Percentiles rank a stretch among this genome's conserved stretches.
phyloP scores from a whole-genome alignment of 192 early-diverging fungal species.

The Backusella circina region DNA sequence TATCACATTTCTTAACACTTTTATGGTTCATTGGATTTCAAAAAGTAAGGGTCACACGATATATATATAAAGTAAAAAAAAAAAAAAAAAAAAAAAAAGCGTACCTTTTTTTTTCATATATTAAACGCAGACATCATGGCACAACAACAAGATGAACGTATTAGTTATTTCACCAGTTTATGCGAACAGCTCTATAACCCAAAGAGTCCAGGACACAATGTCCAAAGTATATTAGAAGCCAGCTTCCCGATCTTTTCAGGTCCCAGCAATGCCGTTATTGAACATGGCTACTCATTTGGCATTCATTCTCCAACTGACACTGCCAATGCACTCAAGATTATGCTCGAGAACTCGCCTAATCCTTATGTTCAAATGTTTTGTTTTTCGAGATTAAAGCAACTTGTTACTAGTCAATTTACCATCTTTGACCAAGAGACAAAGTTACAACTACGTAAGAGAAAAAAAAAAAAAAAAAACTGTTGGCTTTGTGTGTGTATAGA shows the following conservation, averaged over 20 bases:
- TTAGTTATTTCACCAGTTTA: conserved; percentile 27
- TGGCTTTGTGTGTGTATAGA: no score
- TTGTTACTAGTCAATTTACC: conserved; percentile 44
- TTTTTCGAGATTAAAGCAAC: conserved; percentile 47
- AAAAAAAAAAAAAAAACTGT: background rate
- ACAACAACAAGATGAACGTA: conserved; percentile 17
- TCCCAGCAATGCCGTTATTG: background rate
- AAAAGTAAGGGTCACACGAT: background rate
- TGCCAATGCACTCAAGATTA: conserved; percentile 45
- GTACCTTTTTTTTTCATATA: no score
- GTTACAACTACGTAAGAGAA: conserved; percentile 22
- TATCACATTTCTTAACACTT: background rate
- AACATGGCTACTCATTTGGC: conserved; percentile 16
- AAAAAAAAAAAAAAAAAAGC: no score
- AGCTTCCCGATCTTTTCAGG: conserved; percentile 64
- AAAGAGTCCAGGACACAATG: conserved; percentile 50
- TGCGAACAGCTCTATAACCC: conserved; percentile 63
- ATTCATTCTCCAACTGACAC: conserved; percentile 57
- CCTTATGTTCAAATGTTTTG: conserved; percentile 68
- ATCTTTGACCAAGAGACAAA: conserved; percentile 28
- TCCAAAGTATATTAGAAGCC: conserved; percentile 70
- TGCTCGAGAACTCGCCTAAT: conserved; percentile 57
- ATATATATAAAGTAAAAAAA: background rate
- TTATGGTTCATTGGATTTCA: background rate
- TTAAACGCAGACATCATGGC: background rate